phyloP scores from a whole-genome alignment of 805 yeast species.

The Hanseniaspora mollemarum region DNA sequence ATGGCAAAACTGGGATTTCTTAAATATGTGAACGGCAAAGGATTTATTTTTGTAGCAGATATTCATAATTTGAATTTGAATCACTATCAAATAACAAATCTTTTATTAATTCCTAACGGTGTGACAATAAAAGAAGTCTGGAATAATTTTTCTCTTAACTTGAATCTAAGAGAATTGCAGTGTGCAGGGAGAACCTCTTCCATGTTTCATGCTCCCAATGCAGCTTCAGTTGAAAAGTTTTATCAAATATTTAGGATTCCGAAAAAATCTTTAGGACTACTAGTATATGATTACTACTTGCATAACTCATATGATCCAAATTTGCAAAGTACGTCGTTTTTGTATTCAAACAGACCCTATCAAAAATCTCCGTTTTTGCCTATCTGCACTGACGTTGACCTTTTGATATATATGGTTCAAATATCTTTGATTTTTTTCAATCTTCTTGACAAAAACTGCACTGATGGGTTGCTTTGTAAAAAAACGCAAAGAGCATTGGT shows the following conservation, averaged over 20 bases:
- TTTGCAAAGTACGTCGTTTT: background rate
- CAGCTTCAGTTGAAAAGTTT: constrained; percentile 72
- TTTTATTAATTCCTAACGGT: constrained; percentile 60
- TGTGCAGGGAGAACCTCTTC: constrained; percentile 82
- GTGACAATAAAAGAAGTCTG: constrained; percentile 33
- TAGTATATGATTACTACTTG: constrained; percentile 20
- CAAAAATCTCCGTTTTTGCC: background rate
- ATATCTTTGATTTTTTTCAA: constrained; percentile 67
- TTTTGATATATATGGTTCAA: constrained; percentile 60
- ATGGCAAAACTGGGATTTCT: constrained; percentile 42
- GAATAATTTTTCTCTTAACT: constrained; percentile 55
- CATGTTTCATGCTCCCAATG: constrained; percentile 57
- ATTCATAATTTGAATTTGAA: constrained; percentile 54
- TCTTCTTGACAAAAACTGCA: constrained; percentile 51
- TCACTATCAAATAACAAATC: constrained; percentile 43
- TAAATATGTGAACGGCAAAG: constrained; percentile 42
- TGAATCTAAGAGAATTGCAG: constrained; percentile 60
- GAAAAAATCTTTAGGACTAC: constrained; percentile 25
- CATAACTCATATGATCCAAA: background rate
- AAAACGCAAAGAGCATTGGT: constrained; percentile 59
- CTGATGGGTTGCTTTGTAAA: constrained; percentile 78
- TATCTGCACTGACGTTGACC: constrained; percentile 56
- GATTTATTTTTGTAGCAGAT: constrained; percentile 66
- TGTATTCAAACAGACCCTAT: constrained; percentile 17
- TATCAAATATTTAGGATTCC: constrained; percentile 57